These are phyloP conservation scores for Wolfiporia cocos DNA, from an alignment of 1,284 basidiomycete genomes.

Conservation along the genomic window DNA sequence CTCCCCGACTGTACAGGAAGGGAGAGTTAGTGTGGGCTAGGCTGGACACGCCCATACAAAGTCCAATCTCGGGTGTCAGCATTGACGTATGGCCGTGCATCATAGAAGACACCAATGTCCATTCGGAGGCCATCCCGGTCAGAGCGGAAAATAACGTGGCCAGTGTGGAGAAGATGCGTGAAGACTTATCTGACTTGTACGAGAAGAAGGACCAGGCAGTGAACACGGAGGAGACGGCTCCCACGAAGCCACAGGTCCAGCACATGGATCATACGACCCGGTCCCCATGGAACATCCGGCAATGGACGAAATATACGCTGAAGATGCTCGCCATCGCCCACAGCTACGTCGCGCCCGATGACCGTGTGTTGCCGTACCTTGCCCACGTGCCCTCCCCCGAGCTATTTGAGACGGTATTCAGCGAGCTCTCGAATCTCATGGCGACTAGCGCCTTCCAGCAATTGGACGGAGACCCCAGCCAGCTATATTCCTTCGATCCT, in stretches of 20 bases:
- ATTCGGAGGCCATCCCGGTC: conserved; percentile 25
- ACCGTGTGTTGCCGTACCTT: conserved; percentile 64
- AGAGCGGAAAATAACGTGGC: background rate
- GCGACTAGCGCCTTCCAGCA: conserved; percentile 31
- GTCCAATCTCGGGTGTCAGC: conserved; percentile 28
- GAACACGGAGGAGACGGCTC: background rate
- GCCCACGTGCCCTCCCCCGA: conserved; percentile 47
- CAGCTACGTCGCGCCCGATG: conserved; percentile 40
- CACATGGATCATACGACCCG: conserved; percentile 8
- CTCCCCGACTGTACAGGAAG: conserved; percentile 54
- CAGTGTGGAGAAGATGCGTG: conserved; percentile 9
- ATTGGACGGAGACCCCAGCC: conserved; percentile 36
- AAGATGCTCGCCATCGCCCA: conserved; percentile 54
- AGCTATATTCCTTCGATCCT: conserved; percentile 45
- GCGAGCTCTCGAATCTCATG: conserved; percentile 18
- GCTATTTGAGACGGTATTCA: conserved; percentile 42
- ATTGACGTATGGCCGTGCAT: conserved; percentile 72
- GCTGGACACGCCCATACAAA: conserved; percentile 44
- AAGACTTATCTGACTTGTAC: conserved; percentile 8
- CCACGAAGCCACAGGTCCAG: conserved; percentile 5
- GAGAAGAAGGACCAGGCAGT: conserved; percentile 10
- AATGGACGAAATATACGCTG: conserved; percentile 55
- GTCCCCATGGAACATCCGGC: conserved; percentile 50
- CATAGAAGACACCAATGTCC: conserved; percentile 52
- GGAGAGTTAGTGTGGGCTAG: conserved; percentile 74